A percentile compares a stretch with the other conserved stretches of the same genome.
phyloP scores from a whole-genome alignment of 2,329 filamentous ascomycete genomes.

The Mollisia scopiformis region DNA sequence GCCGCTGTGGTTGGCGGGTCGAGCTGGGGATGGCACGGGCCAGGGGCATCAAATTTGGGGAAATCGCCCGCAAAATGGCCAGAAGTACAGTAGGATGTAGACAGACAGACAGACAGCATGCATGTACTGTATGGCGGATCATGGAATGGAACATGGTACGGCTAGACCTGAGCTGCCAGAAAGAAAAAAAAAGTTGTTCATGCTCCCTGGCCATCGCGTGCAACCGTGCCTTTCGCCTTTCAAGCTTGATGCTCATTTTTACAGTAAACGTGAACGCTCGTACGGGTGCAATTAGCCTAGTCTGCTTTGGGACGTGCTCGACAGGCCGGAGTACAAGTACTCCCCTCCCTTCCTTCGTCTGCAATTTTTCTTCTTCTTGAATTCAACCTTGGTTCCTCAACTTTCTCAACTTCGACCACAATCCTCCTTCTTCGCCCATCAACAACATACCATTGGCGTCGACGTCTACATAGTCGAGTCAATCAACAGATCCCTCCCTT shows the following conservation, averaged over 20 bases:
- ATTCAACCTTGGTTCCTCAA: not conserved
- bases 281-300: too few relatives aligned
- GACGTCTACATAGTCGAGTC: not conserved
- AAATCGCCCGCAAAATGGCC: not conserved
- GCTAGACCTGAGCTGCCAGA: too few relatives aligned
- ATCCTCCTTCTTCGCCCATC: not conserved
- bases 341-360: not conserved
- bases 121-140: too few relatives aligned
- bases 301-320: not conserved
- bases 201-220: too few relatives aligned
- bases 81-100: not conserved
- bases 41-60: not conserved
- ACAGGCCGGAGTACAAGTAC: not conserved
- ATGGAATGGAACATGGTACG: too few relatives aligned
- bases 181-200: too few relatives aligned
- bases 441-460: not conserved
- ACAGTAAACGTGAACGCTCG: too few relatives aligned
- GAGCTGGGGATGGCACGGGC: constrained; percentile 2
- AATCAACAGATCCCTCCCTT: not conserved
- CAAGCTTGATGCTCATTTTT: too few relatives aligned
- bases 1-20: not conserved
- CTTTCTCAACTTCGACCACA: not conserved
- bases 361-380: not conserved
- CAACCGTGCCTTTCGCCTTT: too few relatives aligned
- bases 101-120: too few relatives aligned